These are phyloP conservation scores for Zygotorulaspora mrakii DNA, from an alignment of 1,139 yeast species.

Conservation along the genomic window DNA sequence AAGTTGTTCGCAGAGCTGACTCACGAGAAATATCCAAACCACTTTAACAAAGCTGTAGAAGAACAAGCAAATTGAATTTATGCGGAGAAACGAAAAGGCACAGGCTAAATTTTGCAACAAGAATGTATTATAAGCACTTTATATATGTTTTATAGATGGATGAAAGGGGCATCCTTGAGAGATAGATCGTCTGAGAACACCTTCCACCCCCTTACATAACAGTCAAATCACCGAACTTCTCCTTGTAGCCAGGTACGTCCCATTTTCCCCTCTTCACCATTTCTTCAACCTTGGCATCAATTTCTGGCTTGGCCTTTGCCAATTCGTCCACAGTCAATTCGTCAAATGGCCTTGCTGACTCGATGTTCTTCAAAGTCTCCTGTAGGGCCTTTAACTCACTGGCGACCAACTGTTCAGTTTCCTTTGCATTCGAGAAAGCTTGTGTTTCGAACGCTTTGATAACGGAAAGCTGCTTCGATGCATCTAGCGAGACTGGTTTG, in stretches of 20 bases:
- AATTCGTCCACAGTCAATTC: slow-evolving; percentile 95
- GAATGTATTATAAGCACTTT: slow-evolving; percentile 12
- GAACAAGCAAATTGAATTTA: too few relatives aligned
- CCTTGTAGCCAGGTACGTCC: slow-evolving; percentile 98
- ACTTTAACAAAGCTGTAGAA: neutral
- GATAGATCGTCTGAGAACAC: too few relatives aligned
- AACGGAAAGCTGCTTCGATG: slow-evolving; percentile 84
- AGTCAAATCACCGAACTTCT: slow-evolving; percentile 93
- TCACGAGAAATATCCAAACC: too few relatives aligned
- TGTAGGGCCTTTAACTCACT: slow-evolving; percentile 83
- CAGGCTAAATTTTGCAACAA: slow-evolving; percentile 2
- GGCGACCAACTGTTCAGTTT: slow-evolving; percentile 83
- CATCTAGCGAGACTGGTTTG: slow-evolving; percentile 82
- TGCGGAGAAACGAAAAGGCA: too few relatives aligned
- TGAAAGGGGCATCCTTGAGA: too few relatives aligned
- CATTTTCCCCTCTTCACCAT: slow-evolving; percentile 97
- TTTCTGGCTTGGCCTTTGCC: slow-evolving; percentile 93
- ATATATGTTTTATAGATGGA: slow-evolving; percentile 3
- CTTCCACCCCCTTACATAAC: slow-evolving; percentile 57
- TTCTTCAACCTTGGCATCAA: slow-evolving; percentile 90
- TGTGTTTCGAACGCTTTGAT: slow-evolving; percentile 91
- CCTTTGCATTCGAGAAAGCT: slow-evolving; percentile 93
- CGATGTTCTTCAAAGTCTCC: slow-evolving; percentile 87
- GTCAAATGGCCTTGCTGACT: slow-evolving; percentile 95
- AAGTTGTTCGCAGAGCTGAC: too few relatives aligned